Conservation (phyloP, 176 grass and related monocot species). For the Triticum urartu region DNA sequence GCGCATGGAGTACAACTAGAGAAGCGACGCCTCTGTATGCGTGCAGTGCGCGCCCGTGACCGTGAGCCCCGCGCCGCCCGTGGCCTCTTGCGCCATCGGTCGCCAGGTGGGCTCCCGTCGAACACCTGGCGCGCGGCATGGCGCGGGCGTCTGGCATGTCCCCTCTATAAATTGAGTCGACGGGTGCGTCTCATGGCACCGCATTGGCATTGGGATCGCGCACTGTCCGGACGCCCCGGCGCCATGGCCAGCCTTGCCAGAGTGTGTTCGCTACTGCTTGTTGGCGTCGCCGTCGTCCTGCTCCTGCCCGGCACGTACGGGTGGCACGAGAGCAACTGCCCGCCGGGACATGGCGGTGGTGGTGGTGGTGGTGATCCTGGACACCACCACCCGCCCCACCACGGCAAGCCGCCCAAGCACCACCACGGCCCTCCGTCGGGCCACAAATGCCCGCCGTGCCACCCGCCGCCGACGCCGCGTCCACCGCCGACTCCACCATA, state of each 20-base stretch:
- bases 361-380: background rate
- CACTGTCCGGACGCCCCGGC: background rate
- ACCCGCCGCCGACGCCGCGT: background rate
- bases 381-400: constrained; percentile 17
- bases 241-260: constrained; percentile 20
- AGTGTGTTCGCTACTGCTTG: background rate
- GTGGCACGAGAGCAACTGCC: constrained; percentile 16
- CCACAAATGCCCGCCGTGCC: constrained; percentile 11
- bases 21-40: background rate
- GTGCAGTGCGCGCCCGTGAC: background rate
- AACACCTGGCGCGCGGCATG: background rate
- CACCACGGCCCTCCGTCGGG: constrained; percentile 20
- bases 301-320: constrained; percentile 33
- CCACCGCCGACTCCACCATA: background rate
- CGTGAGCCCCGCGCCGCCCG: background rate
- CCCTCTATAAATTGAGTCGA: background rate
- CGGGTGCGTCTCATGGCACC: background rate
- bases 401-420: constrained; percentile 49
- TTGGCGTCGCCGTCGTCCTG: background rate
- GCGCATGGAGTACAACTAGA: background rate
- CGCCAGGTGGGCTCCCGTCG: background rate
- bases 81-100: background rate
- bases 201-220: background rate
- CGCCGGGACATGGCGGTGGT: background rate
- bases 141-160: background rate